Evolutionary conservation across 139 green algal genomes (phyloP).

Genomic region (Choricystis sp.): DNA sequence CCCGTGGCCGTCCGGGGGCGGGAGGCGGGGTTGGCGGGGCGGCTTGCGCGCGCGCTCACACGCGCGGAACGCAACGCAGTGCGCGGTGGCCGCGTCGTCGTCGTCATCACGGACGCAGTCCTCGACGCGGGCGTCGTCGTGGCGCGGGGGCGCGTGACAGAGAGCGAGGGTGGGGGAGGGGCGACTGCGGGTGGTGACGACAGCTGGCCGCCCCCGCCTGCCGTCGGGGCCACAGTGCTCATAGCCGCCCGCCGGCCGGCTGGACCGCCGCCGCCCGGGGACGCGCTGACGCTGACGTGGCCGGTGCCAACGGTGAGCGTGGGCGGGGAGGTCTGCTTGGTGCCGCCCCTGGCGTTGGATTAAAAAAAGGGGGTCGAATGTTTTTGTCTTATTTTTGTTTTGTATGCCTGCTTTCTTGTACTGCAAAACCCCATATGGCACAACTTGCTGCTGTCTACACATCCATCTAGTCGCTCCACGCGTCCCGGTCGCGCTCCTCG

Average conservation of each 20-base stretch:
- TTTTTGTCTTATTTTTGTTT: not conserved
- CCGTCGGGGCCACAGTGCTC: not conserved
- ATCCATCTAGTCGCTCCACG: constrained; percentile 7
- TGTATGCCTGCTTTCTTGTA: not conserved
- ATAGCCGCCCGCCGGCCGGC: too few species aligned
- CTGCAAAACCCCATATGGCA: too few species aligned
- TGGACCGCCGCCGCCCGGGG: too few species aligned
- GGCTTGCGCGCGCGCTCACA: too few species aligned
- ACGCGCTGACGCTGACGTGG: not conserved
- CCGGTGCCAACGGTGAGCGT: not conserved
- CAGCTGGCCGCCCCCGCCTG: too few species aligned
- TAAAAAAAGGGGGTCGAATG: not conserved
- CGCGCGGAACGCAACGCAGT: too few species aligned
- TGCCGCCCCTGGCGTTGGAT: not conserved
- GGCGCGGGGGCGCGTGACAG: not conserved
- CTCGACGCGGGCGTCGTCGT: not conserved
- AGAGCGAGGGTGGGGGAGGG: not conserved
- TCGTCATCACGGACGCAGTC: too few species aligned
- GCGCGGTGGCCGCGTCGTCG: too few species aligned
- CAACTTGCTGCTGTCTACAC: too few species aligned
- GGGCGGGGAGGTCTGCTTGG: not conserved
- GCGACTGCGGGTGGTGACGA: not conserved
- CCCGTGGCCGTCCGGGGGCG: too few species aligned
- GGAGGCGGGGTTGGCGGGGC: too few species aligned
- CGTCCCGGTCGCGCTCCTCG: constrained; percentile 5